Evolutionary conservation across 257 asterid genomes (phyloP).

Genomic region (Solanum paucissectum): DNA sequence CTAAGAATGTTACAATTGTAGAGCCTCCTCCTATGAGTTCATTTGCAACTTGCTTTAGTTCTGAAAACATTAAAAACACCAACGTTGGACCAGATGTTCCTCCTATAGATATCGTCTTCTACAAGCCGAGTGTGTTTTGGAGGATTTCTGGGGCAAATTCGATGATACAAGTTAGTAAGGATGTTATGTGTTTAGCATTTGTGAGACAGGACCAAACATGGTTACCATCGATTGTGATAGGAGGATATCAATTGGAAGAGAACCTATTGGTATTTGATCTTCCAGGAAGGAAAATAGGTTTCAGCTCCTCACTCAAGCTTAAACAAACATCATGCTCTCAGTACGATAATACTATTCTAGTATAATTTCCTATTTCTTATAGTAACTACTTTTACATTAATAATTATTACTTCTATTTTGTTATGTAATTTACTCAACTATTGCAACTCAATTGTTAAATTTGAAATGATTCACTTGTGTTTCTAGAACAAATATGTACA

Average conservation of each 20-base stretch:
- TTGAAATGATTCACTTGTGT: background rate
- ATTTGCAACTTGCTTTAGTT: constrained; percentile 41
- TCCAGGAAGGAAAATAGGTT: constrained; percentile 29
- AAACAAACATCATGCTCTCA: constrained; percentile 23
- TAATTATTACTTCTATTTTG: background rate
- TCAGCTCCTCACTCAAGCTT: constrained; percentile 24
- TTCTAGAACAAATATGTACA: too few species aligned
- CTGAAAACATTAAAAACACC: background rate
- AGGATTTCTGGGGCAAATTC: constrained; percentile 32
- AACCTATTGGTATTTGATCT: constrained; percentile 36
- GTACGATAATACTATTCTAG: constrained; percentile 15
- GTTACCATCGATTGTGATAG: constrained; percentile 21
- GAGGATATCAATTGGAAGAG: constrained; percentile 40
- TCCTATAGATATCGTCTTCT: background rate
- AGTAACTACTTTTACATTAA: background rate
- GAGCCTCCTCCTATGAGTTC: constrained; percentile 20
- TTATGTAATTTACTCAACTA: background rate
- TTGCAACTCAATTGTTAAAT: background rate
- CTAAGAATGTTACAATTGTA: constrained; percentile 17
- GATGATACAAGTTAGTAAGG: constrained; percentile 18
- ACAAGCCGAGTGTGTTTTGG: constrained; percentile 16
- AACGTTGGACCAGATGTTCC: background rate
- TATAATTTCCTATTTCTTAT: background rate
- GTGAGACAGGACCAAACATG: constrained; percentile 23
- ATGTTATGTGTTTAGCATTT: constrained; percentile 32